Conservation (phyloP, 2,329 filamentous ascomycete species). For the Colletotrichum cordylinicola region DNA sequence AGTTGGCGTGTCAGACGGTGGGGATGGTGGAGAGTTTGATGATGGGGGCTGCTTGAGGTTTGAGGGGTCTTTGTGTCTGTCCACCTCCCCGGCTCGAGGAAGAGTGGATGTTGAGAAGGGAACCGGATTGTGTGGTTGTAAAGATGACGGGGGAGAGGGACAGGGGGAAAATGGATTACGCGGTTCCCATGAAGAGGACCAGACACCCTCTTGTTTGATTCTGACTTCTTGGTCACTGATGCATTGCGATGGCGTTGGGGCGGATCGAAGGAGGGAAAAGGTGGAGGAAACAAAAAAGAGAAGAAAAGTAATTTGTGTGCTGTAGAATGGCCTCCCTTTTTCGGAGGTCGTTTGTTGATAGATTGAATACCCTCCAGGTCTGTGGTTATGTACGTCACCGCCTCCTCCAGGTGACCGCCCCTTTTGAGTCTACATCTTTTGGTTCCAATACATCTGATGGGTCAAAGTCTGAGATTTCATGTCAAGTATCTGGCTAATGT, state of each 20-base stretch:
- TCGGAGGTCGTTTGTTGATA: neutral
- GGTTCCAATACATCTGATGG: too few relatives aligned
- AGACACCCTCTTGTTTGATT: neutral
- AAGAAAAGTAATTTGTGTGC: neutral
- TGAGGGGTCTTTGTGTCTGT: neutral
- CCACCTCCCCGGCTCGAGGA: neutral
- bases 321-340: neutral
- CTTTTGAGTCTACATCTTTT: too few relatives aligned
- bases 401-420: neutral
- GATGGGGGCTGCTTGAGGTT: slow-evolving; percentile 44
- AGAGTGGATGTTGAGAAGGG: too few relatives aligned
- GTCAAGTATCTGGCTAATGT: too few relatives aligned
- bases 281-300: slow-evolving; percentile 5
- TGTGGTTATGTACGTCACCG: neutral
- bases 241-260: slow-evolving; percentile 48
- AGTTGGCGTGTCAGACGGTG: slow-evolving; percentile 79
- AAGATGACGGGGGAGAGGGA: too few relatives aligned
- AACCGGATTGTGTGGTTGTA: neutral
- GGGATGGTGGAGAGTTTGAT: slow-evolving; percentile 85
- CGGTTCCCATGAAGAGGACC: neutral
- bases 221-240: slow-evolving; percentile 23
- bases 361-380: neutral
- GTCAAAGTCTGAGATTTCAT: too few relatives aligned
- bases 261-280: slow-evolving; percentile 10
- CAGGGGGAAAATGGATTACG: neutral